These are phyloP conservation scores for Corinectria fuckeliana DNA, from an alignment of 2,329 filamentous ascomycete species.

Conservation along the genomic window DNA sequence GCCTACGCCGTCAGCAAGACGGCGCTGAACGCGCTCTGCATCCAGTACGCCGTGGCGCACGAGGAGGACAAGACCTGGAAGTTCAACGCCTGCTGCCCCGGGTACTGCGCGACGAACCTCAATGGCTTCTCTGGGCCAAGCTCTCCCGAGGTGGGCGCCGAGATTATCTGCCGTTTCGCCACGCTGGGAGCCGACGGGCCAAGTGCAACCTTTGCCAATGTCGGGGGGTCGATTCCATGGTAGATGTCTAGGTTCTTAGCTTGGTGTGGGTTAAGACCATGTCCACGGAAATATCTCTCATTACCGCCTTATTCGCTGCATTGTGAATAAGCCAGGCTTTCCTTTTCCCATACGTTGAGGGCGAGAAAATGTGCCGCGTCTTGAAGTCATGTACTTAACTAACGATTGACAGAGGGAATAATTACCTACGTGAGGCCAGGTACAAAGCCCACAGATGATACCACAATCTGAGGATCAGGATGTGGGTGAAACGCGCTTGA, in stretches of 20 bases:
- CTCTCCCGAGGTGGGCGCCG: neutral
- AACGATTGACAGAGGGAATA: too few relatives aligned
- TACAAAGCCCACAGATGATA: too few relatives aligned
- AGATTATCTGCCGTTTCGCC: neutral
- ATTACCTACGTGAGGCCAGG: too few relatives aligned
- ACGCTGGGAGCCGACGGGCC: neutral
- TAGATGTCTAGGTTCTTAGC: neutral
- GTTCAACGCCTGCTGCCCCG: neutral
- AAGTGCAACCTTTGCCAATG: neutral
- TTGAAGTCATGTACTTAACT: too few relatives aligned
- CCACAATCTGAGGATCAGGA: too few relatives aligned
- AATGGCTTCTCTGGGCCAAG: neutral
- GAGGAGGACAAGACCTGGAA: neutral
- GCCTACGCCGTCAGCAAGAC: neutral
- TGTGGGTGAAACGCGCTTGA: too few relatives aligned
- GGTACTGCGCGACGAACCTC: neutral
- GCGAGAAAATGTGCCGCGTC: too few relatives aligned
- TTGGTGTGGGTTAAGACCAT: too few relatives aligned
- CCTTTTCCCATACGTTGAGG: too few relatives aligned
- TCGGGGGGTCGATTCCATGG: neutral
- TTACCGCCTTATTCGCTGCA: too few relatives aligned
- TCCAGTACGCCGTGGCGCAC: neutral
- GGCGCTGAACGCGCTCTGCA: neutral
- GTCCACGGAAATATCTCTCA: too few relatives aligned
- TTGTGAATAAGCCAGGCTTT: too few relatives aligned